A percentile compares a stretch with the other conserved stretches of the same genome.
phyloP scores from a whole-genome alignment of 805 yeast genomes.

The Pichia thaimueangensis region DNA sequence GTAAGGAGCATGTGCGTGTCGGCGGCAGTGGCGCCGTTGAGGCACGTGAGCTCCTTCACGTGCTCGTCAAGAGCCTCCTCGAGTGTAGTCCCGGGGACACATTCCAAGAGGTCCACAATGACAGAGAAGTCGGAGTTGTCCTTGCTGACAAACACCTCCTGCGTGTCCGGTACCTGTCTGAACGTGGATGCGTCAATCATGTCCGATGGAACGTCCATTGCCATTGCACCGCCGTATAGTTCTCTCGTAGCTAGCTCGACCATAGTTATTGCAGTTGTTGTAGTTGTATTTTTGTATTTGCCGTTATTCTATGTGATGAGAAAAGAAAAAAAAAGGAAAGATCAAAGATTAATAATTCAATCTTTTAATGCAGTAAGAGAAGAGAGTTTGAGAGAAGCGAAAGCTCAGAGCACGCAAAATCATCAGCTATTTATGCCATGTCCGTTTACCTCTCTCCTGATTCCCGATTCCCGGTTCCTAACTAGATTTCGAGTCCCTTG shows the following conservation, averaged over 20 bases:
- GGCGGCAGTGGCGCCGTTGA: slow-evolving; percentile 23
- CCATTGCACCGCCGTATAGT: slow-evolving; percentile 81
- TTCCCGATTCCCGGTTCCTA: too few species aligned
- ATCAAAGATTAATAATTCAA: too few species aligned
- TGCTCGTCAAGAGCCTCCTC: slow-evolving; percentile 42
- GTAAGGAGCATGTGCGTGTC: neutral
- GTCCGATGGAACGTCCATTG: slow-evolving; percentile 49
- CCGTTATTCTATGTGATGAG: neutral
- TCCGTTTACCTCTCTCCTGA: too few species aligned
- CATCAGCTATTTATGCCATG: too few species aligned
- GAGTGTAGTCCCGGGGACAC: slow-evolving; percentile 31
- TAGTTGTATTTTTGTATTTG: too few species aligned
- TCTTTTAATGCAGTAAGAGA: too few species aligned
- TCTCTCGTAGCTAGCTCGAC: neutral
- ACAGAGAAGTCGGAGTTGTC: slow-evolving; percentile 45
- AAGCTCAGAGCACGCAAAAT: too few species aligned
- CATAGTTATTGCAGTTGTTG: neutral
- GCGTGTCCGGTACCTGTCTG: slow-evolving; percentile 87
- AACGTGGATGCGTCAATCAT: slow-evolving; percentile 71
- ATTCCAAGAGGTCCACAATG: slow-evolving; percentile 60
- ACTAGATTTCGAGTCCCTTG: too few species aligned
- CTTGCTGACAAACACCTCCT: slow-evolving; percentile 69
- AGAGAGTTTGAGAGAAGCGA: too few species aligned
- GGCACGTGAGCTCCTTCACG: slow-evolving; percentile 44
- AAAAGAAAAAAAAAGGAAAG: too few species aligned